Evolutionary conservation across 805 yeast species (phyloP), one percentile per base, ranked within the genome.

Genomic region (Candida yuanshanica): DNA sequence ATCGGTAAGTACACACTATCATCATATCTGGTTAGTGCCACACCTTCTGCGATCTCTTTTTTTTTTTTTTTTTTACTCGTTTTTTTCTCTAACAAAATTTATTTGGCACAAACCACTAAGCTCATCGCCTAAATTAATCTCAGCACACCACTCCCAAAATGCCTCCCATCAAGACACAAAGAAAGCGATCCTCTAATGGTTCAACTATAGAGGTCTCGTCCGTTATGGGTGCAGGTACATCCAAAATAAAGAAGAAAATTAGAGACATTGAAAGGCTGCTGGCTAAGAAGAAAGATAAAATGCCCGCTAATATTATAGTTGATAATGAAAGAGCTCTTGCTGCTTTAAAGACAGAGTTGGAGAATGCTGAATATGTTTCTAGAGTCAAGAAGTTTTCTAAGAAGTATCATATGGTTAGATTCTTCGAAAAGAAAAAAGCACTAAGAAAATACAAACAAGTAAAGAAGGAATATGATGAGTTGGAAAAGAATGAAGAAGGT

Each of bases 401-500:
- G 50, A 85, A 82, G 64, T 93, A 93, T 60, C 96, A 88, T 58
- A 89, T 88, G 90, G 88, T 93, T 37, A 75, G 91, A 50, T 93
- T 93, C 58, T 87, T 93, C 47, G 98, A 90, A 62, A 78, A 74
- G 56, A 87, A 88, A 65, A 90, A 89, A 70, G 93, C 96, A 1
- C 51, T 77, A 20, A 74, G 95, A 56, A 75, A 69, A 43, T 77
- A 85, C 55, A 83, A 81, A 48, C 65, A 68, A 43, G 58, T 64
- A 6, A 56, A 61, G 36, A 70, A 68, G 44, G 49, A 55, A 35
- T 41, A 58, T 12, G 58, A 51, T 17, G 51, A 45, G 4, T 39
- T 58, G 5, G 58, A 52, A 7, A 56, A 56, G 44, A 14, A 52
- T 47, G 38, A 45, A 48, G 33, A 63, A 62, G 40, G 68, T 64